Evolutionary conservation across 1,284 basidiomycete genomes (phyloP).

Genomic region (Tylopilus sp.): DNA sequence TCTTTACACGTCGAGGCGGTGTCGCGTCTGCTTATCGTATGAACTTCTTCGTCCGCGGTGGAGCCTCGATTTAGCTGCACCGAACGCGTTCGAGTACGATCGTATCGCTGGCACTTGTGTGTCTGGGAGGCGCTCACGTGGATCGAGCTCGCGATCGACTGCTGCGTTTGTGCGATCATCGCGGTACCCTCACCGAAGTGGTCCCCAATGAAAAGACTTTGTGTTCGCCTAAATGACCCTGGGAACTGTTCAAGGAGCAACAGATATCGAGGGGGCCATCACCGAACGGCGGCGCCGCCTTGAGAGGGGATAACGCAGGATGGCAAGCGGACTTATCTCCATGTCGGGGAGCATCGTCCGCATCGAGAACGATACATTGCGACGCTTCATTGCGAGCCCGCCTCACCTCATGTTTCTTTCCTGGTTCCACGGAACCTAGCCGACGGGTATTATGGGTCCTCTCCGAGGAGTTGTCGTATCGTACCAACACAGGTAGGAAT

Average conservation of each 20-base stretch:
- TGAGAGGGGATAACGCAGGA: neutral
- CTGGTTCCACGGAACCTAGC: neutral
- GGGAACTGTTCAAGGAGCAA: no score
- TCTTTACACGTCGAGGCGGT: neutral
- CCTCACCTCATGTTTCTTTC: neutral
- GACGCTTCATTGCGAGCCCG: neutral
- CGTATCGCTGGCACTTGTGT: no score
- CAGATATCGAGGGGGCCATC: no score
- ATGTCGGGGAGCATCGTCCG: neutral
- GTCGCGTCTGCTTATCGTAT: neutral
- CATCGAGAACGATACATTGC: neutral
- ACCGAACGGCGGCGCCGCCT: neutral
- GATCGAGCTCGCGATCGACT: no score
- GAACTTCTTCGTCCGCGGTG: slow-evolving; percentile 3
- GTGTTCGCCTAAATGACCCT: no score
- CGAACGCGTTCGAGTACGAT: neutral
- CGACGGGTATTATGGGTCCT: neutral
- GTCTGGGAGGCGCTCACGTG: neutral
- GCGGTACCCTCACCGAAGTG: neutral
- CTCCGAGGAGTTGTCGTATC: neutral
- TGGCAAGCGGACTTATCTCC: neutral
- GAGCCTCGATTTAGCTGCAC: slow-evolving; percentile 3
- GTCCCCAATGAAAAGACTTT: neutral
- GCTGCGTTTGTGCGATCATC: neutral
- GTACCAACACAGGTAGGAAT: neutral